These are phyloP conservation scores for Cenchrus americanus DNA, from an alignment of 176 grass and related monocot genomes.

Conservation along the genomic window DNA sequence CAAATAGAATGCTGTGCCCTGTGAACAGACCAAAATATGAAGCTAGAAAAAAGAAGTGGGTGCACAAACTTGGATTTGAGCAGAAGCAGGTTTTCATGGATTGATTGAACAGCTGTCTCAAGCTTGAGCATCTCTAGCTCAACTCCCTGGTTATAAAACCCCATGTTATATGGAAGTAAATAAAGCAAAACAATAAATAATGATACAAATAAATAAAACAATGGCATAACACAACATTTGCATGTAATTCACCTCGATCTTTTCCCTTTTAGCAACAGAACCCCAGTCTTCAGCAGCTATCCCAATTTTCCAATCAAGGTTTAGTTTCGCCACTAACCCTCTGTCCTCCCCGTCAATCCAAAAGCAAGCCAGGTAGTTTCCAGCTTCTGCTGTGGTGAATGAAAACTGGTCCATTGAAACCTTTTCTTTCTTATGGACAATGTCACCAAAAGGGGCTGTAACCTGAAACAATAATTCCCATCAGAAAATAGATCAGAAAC, in stretches of 20 bases:
- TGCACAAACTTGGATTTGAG: constrained; percentile 62
- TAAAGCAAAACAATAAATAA: background rate
- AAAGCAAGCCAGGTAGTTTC: constrained; percentile 78
- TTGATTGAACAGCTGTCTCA: constrained; percentile 57
- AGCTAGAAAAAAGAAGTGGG: constrained; percentile 6
- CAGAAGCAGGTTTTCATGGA: constrained; percentile 66
- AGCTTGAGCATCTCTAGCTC: constrained; percentile 80
- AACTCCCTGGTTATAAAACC: constrained; percentile 61
- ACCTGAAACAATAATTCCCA: constrained; percentile 46
- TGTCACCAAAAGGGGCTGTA: constrained; percentile 73
- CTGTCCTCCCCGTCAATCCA: constrained; percentile 58
- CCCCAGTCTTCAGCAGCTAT: constrained; percentile 78
- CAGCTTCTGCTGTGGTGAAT: constrained; percentile 77
- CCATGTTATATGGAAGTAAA: constrained; percentile 23
- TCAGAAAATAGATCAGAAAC: background rate
- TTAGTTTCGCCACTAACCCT: constrained; percentile 56
- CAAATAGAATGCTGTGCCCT: background rate
- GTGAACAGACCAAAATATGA: background rate
- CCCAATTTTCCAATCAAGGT: constrained; percentile 84
- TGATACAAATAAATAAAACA: background rate
- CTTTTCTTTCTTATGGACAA: constrained; percentile 55
- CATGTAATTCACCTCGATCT: constrained; percentile 59
- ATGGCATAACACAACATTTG: background rate
- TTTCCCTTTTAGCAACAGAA: constrained; percentile 73
- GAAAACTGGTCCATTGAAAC: constrained; percentile 67